Base-by-base conservation (phyloP, 345 rosid genomes). In the Eucalyptus curtisii region DNA sequence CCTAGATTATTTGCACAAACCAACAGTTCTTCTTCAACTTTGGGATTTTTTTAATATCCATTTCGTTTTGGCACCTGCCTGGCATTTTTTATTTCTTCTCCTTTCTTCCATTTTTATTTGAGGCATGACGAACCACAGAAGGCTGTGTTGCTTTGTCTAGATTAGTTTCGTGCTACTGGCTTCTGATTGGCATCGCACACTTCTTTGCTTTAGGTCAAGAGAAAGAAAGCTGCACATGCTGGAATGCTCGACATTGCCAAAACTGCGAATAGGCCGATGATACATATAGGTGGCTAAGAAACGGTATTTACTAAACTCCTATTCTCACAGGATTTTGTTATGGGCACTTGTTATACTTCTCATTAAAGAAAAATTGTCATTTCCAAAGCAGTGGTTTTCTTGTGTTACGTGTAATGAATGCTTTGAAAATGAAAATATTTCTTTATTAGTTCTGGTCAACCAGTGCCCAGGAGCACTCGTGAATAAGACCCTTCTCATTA, bases 211-310 rank as follows among this genome's bases (percentile, higher is more conserved):
- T 86, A 89, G 90, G 90, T 89, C 48, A 89, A 89, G 64, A 87
- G 66, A 86, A 89, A 89, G 88, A 89, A 89, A 82, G 90, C 90
- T 87, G 88, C 90, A 2, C 90, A 89, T 89, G 90, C 90, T 79
- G 90, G 90, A 57, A 89, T 89, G 90, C 81, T 89, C 17, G 90
- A 89, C 82, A 87, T 89, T 48, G 90, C 90, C 9, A 89, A 89
- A 57, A 89, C 90, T 19, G 90, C 87, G 3, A 89, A 89, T 82
- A 80, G 90, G 86, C 90, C 90, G 30, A 89, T 89, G 90, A 81
- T 89, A 50, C 90, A 89, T 68, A 89, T 89, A 13, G 90, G 90
- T 47, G 90, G 90, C 50, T 89, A 49, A 89, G 85, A 76, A 40
- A 42, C 3, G 84, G 84, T 76, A 76, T 37, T 10, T 76, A 76